These are phyloP conservation scores for Schrenkiella parvula DNA, from an alignment of 345 rosid genomes.

Conservation along the genomic window DNA sequence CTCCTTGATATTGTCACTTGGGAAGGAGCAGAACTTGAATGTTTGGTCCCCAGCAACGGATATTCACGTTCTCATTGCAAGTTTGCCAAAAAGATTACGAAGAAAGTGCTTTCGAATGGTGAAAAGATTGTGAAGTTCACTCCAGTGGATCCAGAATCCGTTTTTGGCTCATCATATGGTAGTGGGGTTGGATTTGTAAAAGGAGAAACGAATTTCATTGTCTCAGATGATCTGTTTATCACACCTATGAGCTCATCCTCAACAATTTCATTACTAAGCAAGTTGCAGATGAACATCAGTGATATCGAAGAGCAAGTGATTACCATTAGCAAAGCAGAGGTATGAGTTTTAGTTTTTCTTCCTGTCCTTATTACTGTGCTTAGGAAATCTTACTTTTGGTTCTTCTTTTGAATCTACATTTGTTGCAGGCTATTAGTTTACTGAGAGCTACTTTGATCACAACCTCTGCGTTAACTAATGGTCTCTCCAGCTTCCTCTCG, in stretches of 20 bases:
- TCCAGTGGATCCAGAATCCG: background rate
- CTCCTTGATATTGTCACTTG: background rate
- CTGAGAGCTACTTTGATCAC: constrained; percentile 19
- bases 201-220: background rate
- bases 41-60: background rate
- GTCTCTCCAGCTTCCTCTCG: background rate
- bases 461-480: constrained; percentile 15
- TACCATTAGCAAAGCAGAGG: constrained; percentile 8
- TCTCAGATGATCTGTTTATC: constrained; percentile 9
- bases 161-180: background rate
- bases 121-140: background rate
- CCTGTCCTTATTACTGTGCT: background rate
- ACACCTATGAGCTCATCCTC: constrained; percentile 20
- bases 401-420: background rate
- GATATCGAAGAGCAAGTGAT: constrained; percentile 11
- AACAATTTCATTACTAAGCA: background rate
- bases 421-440: constrained; percentile 17
- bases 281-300: background rate
- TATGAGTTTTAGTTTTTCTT: background rate
- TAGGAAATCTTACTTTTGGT: background rate
- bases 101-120: fast-evolving
- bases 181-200: background rate
- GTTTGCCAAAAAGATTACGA: background rate
- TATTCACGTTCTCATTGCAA: background rate
- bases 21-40: background rate